Percentiles rank a stretch among this genome's conserved stretches.
phyloP scores from a whole-genome alignment of 2,329 filamentous ascomycete species.

The Phialophora macrospora region DNA sequence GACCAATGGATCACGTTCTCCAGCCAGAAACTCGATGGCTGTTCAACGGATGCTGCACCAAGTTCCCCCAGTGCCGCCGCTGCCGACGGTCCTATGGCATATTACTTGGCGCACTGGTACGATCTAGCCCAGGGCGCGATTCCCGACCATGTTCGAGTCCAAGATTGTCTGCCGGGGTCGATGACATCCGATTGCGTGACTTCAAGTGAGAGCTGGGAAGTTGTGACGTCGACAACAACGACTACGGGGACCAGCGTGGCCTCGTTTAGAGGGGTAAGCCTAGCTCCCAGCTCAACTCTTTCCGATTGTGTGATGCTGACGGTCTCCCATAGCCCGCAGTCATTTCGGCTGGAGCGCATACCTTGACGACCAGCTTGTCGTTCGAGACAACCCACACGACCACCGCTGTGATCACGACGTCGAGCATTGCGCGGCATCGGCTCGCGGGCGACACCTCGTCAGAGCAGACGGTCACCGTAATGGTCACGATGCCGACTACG shows the following conservation, averaged over 20 bases:
- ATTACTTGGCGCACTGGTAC: conserved; percentile 36
- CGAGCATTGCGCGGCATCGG: conserved; percentile 18
- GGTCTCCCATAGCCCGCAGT: conserved; percentile 17
- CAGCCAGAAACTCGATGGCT: conserved; percentile 27
- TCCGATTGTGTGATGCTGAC: not conserved
- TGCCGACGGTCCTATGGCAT: conserved; percentile 19
- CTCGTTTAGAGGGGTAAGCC: conserved; percentile 27
- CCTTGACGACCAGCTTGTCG: conserved; percentile 24
- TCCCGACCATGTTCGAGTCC: conserved; percentile 28
- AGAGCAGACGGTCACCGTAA: conserved; percentile 25
- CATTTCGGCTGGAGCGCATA: conserved; percentile 21
- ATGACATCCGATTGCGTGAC: conserved; percentile 24
- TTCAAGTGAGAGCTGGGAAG: conserved; percentile 31
- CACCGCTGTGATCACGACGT: conserved; percentile 15
- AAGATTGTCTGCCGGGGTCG: conserved; percentile 26
- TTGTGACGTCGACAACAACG: conserved; percentile 18
- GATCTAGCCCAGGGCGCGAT: conserved; percentile 27
- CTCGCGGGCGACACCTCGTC: conserved; percentile 1
- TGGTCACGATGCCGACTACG: conserved; percentile 27
- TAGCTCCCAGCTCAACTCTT: not conserved
- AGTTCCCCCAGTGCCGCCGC: not conserved
- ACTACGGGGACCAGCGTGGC: conserved; percentile 22
- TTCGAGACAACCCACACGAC: conserved; percentile 24
- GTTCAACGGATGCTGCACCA: not conserved
- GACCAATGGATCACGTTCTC: conserved; percentile 38